phyloP scores from a whole-genome alignment of 495 filamentous ascomycete species.

The Daldinia concentrica region DNA sequence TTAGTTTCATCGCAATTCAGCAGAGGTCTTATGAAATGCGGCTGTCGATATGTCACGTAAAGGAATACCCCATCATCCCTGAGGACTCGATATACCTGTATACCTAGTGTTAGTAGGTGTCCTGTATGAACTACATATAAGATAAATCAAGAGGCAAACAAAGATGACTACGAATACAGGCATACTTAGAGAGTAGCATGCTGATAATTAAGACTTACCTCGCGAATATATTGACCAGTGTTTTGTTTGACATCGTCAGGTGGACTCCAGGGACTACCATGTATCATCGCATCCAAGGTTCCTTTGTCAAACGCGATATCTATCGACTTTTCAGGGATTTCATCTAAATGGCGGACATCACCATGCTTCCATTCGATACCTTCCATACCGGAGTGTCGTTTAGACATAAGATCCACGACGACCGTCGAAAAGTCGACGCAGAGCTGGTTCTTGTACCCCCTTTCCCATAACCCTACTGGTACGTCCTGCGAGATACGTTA shows the following conservation, averaged over 20 bases:
- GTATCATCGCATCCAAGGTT: slow-evolving; percentile 69
- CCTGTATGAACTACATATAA: not conserved
- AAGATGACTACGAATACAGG: not conserved
- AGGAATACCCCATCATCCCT: slow-evolving; percentile 63
- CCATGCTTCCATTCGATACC: slow-evolving; percentile 59
- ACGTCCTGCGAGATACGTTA: slow-evolving; percentile 53
- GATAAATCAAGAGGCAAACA: not conserved
- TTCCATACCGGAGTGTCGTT: slow-evolving; percentile 47
- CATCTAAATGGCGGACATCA: slow-evolving; percentile 63
- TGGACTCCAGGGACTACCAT: slow-evolving; percentile 66
- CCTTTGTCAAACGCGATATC: slow-evolving; percentile 71
- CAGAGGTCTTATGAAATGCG: slow-evolving; percentile 66
- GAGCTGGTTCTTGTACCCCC: slow-evolving; percentile 63
- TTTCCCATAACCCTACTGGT: slow-evolving; percentile 56
- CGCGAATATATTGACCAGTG: slow-evolving; percentile 59
- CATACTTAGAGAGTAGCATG: not conserved
- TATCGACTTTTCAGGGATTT: slow-evolving; percentile 48
- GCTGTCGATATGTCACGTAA: slow-evolving; percentile 68
- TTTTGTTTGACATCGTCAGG: slow-evolving; percentile 62
- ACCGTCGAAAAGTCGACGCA: slow-evolving; percentile 67
- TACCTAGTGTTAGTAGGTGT: slow-evolving; percentile 29
- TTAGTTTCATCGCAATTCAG: slow-evolving; percentile 51
- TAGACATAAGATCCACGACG: slow-evolving; percentile 61
- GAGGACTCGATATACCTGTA: slow-evolving; percentile 61
- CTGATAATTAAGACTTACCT: slow-evolving; percentile 50